Evolutionary conservation across 78 protist genomes (phyloP).

Genomic region (Chrysochromulina parva): DNA sequence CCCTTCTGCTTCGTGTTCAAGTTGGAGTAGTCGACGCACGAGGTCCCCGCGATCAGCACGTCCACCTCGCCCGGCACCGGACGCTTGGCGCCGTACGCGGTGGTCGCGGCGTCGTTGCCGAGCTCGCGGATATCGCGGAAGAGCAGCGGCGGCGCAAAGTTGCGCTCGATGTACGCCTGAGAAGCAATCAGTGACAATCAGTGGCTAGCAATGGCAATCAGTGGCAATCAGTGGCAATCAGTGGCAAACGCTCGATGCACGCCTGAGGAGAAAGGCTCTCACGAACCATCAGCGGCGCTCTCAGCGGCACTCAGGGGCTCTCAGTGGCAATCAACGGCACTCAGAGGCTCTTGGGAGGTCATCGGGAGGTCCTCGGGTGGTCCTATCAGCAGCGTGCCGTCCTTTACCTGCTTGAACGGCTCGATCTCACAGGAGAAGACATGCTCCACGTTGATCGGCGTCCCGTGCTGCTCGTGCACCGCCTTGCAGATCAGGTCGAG

Average conservation of each 20-base stretch:
- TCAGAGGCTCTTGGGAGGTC: too few relatives aligned
- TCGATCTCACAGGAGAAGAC: conserved; percentile 60
- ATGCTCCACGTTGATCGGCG: not conserved
- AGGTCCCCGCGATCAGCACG: conserved; percentile 53
- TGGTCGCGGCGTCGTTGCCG: conserved; percentile 34
- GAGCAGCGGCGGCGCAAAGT: conserved; percentile 42
- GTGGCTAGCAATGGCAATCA: too few relatives aligned
- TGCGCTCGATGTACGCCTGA: conserved; percentile 51
- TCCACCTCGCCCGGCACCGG: conserved; percentile 43
- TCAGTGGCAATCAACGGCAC: too few relatives aligned
- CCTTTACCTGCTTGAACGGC: conserved; percentile 42
- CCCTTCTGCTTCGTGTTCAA: conserved; percentile 24
- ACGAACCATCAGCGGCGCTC: too few relatives aligned
- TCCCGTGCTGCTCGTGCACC: not conserved
- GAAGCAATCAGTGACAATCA: too few relatives aligned
- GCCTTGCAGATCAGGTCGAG: conserved; percentile 32
- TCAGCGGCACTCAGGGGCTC: too few relatives aligned
- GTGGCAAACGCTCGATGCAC: too few relatives aligned
- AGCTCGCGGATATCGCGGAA: conserved; percentile 60
- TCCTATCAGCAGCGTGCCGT: too few relatives aligned
- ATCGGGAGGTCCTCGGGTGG: too few relatives aligned
- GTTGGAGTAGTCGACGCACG: conserved; percentile 35
- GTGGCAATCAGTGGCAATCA: too few relatives aligned
- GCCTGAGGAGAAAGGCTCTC: too few relatives aligned
- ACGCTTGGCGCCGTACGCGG: conserved; percentile 40